Base-by-base conservation (phyloP, 140 eudicot genomes). In the Ambrosia hybrid region DNA sequence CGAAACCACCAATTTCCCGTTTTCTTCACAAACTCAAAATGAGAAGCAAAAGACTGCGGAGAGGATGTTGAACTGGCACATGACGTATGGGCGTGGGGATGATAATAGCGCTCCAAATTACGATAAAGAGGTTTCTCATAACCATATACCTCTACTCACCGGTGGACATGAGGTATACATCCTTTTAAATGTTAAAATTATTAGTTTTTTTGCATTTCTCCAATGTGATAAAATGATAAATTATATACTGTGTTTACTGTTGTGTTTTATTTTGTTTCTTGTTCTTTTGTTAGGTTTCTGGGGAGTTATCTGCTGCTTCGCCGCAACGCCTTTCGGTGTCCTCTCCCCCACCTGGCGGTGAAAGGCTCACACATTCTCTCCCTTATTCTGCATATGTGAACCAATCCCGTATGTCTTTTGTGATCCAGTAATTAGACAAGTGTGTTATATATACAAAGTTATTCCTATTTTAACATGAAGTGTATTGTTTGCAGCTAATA, bases 241-340 rank as follows among this genome's bases (percentile, higher is more conserved):
- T 51, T 4, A 14, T 51, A 16, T 17, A 65, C 14, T 73, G 57
- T 10, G 30, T n/a, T 58, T 48, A 69, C 57, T 48, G 8, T 69
- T 34, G 65, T 34, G 12, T 21, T 61, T 30, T 55, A 16, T 51
- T 70, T 51, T 2, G 6, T 38, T 5, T 53, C 7, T n/a, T 15
- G 7, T 38, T 48, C 15, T 55, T 67, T 45, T 11, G 3, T 9
- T 58, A 88, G 99, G 95, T 89, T 63, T 95, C 99, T 62, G 99
- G 99, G 51, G 99, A 95, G 78, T 70, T 95, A 9, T 91, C 97
- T 73, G 99, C 96, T 37, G 97, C 97, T 72, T 91, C 99, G 14
- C 96, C 99, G 59, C 97, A 86, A 46, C 95, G 92, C 8, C 88
- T 83, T 70, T 95, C 99, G 1, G 84, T 91, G 84, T 82, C 91